These are phyloP conservation scores for Conticribra guillardii DNA, from an alignment of 108 stramenopile species.

Conservation along the genomic window DNA sequence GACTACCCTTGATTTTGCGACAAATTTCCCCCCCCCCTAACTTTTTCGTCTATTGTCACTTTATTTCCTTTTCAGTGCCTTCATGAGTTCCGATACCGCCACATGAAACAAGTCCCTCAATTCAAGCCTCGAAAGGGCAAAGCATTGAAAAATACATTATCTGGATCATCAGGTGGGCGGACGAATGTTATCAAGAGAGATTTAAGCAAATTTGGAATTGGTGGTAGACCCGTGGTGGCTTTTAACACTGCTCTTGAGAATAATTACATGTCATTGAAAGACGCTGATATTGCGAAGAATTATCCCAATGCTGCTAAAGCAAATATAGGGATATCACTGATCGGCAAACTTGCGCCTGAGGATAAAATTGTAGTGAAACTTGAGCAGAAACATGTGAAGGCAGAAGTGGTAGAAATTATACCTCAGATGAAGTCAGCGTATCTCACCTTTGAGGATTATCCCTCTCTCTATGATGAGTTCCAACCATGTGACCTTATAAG, in stretches of 20 bases:
- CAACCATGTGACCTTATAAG: conserved; percentile 46
- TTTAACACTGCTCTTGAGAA: conserved; percentile 46
- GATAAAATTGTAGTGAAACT: conserved; percentile 51
- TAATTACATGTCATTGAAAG: conserved; percentile 38
- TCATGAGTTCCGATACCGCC: conserved; percentile 73
- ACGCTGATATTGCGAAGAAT: conserved; percentile 41
- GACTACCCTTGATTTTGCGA: neutral
- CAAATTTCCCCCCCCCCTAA: too few relatives aligned
- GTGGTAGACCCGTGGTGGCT: conserved; percentile 41
- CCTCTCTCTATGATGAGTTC: conserved; percentile 66
- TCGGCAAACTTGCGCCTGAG: conserved; percentile 35
- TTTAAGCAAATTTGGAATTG: conserved; percentile 40
- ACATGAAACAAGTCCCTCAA: conserved; percentile 34
- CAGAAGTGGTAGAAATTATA: conserved; percentile 47
- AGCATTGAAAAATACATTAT: conserved; percentile 43
- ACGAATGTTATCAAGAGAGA: conserved; percentile 42
- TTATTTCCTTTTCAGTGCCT: conserved; percentile 34
- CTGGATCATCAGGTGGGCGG: conserved; percentile 8
- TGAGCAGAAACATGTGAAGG: conserved; percentile 44
- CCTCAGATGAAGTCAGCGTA: conserved; percentile 50
- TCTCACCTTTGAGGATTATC: conserved; percentile 63
- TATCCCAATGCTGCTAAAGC: conserved; percentile 39
- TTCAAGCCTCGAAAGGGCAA: conserved; percentile 48
- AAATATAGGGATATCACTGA: conserved; percentile 33
- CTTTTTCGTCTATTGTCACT: too few relatives aligned